Evolutionary conservation across 441 rosid genomes (phyloP).

Genomic region (Isatis lusitanica): DNA sequence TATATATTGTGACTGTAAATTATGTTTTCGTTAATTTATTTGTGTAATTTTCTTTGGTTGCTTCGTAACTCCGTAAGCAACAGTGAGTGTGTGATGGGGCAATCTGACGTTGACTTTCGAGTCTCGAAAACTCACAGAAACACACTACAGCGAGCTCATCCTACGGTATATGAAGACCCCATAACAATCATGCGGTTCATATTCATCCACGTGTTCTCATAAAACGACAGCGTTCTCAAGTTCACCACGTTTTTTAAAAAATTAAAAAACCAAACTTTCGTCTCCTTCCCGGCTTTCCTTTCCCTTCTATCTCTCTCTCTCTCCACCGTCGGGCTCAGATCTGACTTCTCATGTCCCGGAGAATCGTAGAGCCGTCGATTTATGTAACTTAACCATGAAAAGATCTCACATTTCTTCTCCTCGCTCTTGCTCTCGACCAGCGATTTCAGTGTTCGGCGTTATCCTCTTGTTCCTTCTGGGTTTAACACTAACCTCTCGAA

Average conservation of each 20-base stretch:
- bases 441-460: slow-evolving; percentile 33
- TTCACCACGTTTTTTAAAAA: not conserved
- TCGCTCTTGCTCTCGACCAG: slow-evolving; percentile 43
- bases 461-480: slow-evolving; percentile 44
- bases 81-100: slow-evolving; percentile 4
- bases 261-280: slow-evolving; percentile 8
- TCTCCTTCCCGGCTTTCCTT: slow-evolving; percentile 24
- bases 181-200: slow-evolving; percentile 3
- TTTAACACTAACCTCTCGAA: slow-evolving; percentile 37
- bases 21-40: not conserved
- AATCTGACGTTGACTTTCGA: slow-evolving; percentile 35
- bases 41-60: slow-evolving; percentile 19
- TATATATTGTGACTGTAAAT: slow-evolving; percentile 11
- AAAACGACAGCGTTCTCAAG: not conserved
- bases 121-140: slow-evolving; percentile 7
- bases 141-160: slow-evolving; percentile 7
- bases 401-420: slow-evolving; percentile 40
- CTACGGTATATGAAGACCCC: not conserved
- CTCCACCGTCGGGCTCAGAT: slow-evolving; percentile 35
- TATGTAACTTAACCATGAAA: slow-evolving; percentile 42
- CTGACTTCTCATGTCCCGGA: slow-evolving; percentile 13
- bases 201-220: not conserved
- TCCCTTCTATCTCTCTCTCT: slow-evolving; percentile 4
- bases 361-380: not conserved
- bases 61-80: slow-evolving; percentile 28